Conservation (phyloP, 2,329 filamentous ascomycete genomes). For the Chaetomiaceae sp. region DNA sequence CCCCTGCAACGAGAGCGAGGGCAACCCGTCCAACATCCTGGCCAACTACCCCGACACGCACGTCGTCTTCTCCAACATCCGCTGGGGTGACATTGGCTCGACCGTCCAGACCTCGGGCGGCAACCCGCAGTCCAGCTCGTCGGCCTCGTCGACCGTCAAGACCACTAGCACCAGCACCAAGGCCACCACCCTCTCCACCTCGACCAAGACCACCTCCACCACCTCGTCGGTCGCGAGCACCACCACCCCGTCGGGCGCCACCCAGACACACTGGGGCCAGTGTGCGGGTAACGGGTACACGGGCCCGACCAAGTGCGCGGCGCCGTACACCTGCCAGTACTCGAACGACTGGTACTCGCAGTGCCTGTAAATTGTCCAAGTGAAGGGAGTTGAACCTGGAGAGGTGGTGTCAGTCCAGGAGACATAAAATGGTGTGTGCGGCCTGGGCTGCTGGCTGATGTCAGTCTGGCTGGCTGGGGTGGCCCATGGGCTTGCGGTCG, state of each 20-base stretch:
- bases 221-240: too few species aligned
- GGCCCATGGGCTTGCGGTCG: too few species aligned
- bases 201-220: not conserved
- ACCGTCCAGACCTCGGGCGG: slow-evolving; percentile 14
- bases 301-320: not conserved
- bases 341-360: too few species aligned
- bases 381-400: too few species aligned
- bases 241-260: not conserved
- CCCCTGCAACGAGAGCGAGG: slow-evolving; percentile 51
- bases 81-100: slow-evolving; percentile 41
- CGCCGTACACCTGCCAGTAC: slow-evolving; percentile 8
- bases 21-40: slow-evolving; percentile 46
- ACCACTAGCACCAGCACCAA: too few species aligned
- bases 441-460: too few species aligned
- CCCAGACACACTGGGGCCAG: slow-evolving; percentile 8
- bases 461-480: too few species aligned
- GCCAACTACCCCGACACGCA: slow-evolving; percentile 39
- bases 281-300: not conserved
- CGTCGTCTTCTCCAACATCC: slow-evolving; percentile 53
- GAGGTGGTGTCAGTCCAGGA: too few species aligned
- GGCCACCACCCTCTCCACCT: not conserved
- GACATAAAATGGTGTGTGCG: too few species aligned
- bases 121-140: not conserved
- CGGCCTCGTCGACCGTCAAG: not conserved
- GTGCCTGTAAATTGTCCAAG: slow-evolving; percentile 3